These are phyloP conservation scores for Centrapalus pauciflorus DNA, from an alignment of 129 eudicot genomes.

Conservation along the genomic window DNA sequence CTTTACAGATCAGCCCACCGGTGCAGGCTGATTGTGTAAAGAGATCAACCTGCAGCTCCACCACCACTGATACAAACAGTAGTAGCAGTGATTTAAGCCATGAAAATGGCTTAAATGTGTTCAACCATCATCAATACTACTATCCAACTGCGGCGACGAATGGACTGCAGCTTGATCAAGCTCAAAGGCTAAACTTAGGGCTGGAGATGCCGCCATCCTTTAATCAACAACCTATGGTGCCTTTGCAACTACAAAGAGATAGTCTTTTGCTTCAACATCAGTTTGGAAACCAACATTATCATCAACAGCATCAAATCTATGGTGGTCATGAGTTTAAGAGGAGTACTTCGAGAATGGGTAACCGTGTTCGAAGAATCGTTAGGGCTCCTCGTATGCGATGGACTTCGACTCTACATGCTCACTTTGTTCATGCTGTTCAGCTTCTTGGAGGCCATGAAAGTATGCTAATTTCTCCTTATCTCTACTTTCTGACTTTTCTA, in stretches of 20 bases:
- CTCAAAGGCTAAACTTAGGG: constrained; percentile 57
- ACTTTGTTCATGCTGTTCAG: constrained; percentile 90
- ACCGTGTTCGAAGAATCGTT: constrained; percentile 51
- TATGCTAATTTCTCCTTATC: constrained; percentile 18
- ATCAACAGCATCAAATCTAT: constrained; percentile 46
- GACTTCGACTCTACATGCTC: constrained; percentile 96
- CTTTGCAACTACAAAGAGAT: constrained; percentile 22
- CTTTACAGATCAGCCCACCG: constrained; percentile 74
- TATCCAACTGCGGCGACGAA: constrained; percentile 5
- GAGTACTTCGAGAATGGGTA: constrained; percentile 39
- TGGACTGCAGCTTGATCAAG: constrained; percentile 29
- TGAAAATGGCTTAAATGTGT: constrained; percentile 38
- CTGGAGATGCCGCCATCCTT: constrained; percentile 28
- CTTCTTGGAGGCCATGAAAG: constrained; percentile 96
- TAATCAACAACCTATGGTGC: constrained; percentile 12
- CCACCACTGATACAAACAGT: constrained; percentile 52
- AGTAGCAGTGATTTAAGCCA: constrained; percentile 69
- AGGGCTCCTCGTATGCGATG: constrained; percentile 94
- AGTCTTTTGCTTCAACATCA: constrained; percentile 22
- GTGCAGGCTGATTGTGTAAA: not conserved
- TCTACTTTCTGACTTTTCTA: not conserved
- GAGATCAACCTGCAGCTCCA: constrained; percentile 27
- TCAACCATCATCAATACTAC: constrained; percentile 7
- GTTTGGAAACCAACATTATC: constrained; percentile 25
- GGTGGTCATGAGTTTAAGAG: constrained; percentile 63